Evolutionary conservation across 2,329 filamentous ascomycete species (phyloP), one percentile per base, ranked within the genome.

Genomic region (Cercospora sp.): DNA sequence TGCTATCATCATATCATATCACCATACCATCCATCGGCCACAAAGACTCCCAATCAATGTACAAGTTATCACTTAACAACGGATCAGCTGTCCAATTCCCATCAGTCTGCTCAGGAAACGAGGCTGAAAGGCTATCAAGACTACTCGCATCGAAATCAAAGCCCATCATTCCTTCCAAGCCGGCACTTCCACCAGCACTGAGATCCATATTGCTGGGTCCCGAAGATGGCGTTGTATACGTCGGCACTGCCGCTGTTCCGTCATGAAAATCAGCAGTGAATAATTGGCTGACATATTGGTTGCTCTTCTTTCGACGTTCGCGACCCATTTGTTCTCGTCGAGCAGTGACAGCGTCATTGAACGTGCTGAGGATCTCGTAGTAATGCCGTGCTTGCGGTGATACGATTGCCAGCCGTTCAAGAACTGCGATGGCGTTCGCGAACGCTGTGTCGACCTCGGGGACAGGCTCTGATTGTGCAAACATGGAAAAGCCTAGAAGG

Each of bases 381-480:
- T 89, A 88, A 62, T 88, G 86, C 2, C 80, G 82, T 3, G 87
- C 87, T 68, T 88, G 86, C 0, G 85, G 84, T 48, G 84, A 87
- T 59, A 84, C 81, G 0, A 75, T 75, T 0, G 84, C 80, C 0
- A 88, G 75, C 33, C 81, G 81, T 1, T 78, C 78, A 1, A 89
- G 79, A 0, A 88, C 83, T 18, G 83, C 79, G 4, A 82, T 80
- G 1, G 86, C 83, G 2, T 82, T 81, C 20, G 79, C 76, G 68
- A 88, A 88, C 0, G 86, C 83, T 6, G 75, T 73, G n/a, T 83
- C 81, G 53, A 84, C 79, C 26, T 83, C 81, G 6, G 81, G 76
- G 31, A 85, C 81, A 1, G 81, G 75, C 0, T 82, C 80, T 5
- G 78, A 75, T 60, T 85, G 82, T 0, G 84, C 84, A 67, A 88